phyloP scores from a whole-genome alignment of 495 filamentous ascomycete species.

The Entonaema liquescens region DNA sequence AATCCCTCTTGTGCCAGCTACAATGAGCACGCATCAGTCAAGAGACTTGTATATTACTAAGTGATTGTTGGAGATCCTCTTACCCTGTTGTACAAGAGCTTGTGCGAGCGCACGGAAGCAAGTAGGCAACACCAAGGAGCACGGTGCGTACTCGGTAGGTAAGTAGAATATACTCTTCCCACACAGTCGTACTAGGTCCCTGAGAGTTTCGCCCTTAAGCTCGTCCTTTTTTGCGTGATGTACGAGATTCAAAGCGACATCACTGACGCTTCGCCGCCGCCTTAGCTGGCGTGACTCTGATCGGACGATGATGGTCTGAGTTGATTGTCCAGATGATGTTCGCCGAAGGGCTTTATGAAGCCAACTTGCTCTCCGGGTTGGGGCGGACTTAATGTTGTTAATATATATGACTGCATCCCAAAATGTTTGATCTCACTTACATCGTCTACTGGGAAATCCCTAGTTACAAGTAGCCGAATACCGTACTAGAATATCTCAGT shows the following conservation, averaged over 20 bases:
- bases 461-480: slow-evolving; percentile 46
- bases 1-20: slow-evolving; percentile 63
- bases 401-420: not conserved
- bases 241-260: slow-evolving; percentile 61
- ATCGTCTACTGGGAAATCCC: slow-evolving; percentile 28
- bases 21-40: slow-evolving; percentile 42
- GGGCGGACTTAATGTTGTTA: slow-evolving; percentile 14
- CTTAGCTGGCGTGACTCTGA: slow-evolving; percentile 35
- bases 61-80: slow-evolving; percentile 26
- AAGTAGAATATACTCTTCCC: slow-evolving; percentile 74
- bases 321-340: slow-evolving; percentile 32
- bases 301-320: slow-evolving; percentile 20
- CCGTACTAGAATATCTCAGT: slow-evolving; percentile 48
- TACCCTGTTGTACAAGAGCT: slow-evolving; percentile 73
- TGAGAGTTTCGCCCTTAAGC: slow-evolving; percentile 68
- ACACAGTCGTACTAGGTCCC: slow-evolving; percentile 74
- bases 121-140: slow-evolving; percentile 71
- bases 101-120: slow-evolving; percentile 77
- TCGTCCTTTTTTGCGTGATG: slow-evolving; percentile 59
- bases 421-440: slow-evolving; percentile 22
- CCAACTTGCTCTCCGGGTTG: slow-evolving; percentile 39
- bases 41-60: not conserved
- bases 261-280: slow-evolving; percentile 58
- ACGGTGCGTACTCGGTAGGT: slow-evolving; percentile 71
- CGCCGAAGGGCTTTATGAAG: slow-evolving; percentile 39